These are phyloP conservation scores for Leishmania gerbilli DNA, from an alignment of 208 protist genomes.

Conservation along the genomic window DNA sequence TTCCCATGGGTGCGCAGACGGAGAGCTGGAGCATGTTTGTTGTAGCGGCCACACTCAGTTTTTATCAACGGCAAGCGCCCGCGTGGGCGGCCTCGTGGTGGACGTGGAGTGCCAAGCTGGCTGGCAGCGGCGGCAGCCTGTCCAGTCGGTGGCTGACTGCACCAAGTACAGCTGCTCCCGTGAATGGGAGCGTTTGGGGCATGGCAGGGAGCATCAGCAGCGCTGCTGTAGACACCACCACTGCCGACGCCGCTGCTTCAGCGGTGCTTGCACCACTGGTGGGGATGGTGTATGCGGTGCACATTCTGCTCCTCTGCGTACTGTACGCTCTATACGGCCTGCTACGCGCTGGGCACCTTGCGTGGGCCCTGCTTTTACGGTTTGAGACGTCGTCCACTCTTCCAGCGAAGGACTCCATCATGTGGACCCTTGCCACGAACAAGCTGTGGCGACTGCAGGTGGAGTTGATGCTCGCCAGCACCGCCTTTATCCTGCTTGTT, in stretches of 20 bases:
- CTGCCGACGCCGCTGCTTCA: not conserved
- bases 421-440: conserved; percentile 10
- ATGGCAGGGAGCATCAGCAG: not conserved
- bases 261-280: not conserved
- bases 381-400: not conserved
- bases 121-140: not conserved
- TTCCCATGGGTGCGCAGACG: not conserved
- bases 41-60: conserved; percentile 3
- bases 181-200: not conserved
- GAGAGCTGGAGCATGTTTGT: conserved; percentile 5
- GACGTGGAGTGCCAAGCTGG: not conserved
- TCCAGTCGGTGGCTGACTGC: not conserved
- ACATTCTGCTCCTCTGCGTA: not conserved
- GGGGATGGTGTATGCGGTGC: not conserved
- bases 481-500: not conserved
- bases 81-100: not conserved
- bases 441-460: conserved; percentile 3
- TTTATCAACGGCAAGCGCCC: not conserved
- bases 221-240: not conserved
- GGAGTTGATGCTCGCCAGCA: conserved; percentile 5
- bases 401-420: conserved; percentile 6
- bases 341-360: not conserved
- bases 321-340: not conserved
- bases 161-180: not conserved
- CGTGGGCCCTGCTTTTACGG: not conserved